Base-by-base conservation (phyloP, 768 basidiomycete species). In the Exsudoporus frostii region DNA sequence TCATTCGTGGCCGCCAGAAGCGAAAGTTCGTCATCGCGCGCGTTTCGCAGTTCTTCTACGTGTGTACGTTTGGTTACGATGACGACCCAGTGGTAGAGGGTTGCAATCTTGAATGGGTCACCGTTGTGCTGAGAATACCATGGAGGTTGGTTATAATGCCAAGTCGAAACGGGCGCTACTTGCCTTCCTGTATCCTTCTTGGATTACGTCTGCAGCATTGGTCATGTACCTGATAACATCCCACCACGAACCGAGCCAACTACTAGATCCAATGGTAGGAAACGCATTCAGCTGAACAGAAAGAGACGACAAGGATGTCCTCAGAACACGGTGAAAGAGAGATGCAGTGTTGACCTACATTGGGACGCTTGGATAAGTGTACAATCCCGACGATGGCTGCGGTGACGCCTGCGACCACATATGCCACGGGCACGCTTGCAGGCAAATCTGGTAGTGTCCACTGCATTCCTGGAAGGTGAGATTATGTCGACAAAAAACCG, bases 11-110 rank as follows among this genome's bases (percentile, higher is more conserved):
- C 70, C 27, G 61, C 71, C 0, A 39, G 10, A 20, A 74, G 58
- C 8, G 74, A 76, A 30, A 80, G 51, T 6, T 60, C 56, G 29
- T 72, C 70, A 10, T 78, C 74, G 0, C 73, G 65, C 4, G 73
- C 71, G 37, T 65, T 74, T 17, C 66, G 61, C 19, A 77, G 13
- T 34, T 79, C 77, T 9, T 78, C 72, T 38, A 77, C 54, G 7
- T 70, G 51, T 27, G 59, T 52, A 0, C 56, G 60, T 2, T 65
- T 64, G 13, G 58, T 65, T 1, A 74, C 49, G 8, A 81, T 49
- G 24, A 79, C 70, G 0, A 69, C 49, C 77, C 77, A 81, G 39
- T 63, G 62, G 15, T 48, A 48, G 10, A 64, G 29, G 2, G 54
- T 55, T 3, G 73, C 51, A 30, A 73, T 57, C 51, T 70, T 69